Base-by-base conservation (phyloP, 345 rosid species). In the Eucalyptus sp. region DNA sequence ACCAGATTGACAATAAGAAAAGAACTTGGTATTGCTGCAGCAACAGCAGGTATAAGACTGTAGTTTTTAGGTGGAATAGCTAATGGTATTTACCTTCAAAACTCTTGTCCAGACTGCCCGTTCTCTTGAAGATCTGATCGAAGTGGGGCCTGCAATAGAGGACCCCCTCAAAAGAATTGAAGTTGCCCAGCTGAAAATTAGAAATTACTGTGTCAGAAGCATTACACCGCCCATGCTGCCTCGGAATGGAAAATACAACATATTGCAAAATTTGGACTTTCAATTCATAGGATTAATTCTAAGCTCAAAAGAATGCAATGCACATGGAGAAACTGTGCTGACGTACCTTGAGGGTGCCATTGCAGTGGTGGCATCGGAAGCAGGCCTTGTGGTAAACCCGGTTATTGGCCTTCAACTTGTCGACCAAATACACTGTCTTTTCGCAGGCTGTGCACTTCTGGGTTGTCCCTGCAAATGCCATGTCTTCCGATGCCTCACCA, bases 331-430 rank as follows among this genome's bases (percentile, higher is more conserved):
- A n/a, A 14, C 41, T 7, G 41, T n/a, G 41, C 3, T 31, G 41
- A 64, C 41, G 76, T 64, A 94, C 96, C 95, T 94, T 94, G 81
- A 95, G 96, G 52, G 96, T 94, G 44, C 94, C 91, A 25, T 81
- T 92, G 92, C 97, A 95, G 87, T 95, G 95, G 93, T 94, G 93
- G 93, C 96, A 95, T 46, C 95, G 89, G 90, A 95, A 95, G 91
- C 97, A 95, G 81, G 95, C 90, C 90, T 93, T 94, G 86, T 95
- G 95, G 86, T 56, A 95, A 86, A 92, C 83, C 88, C 96, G 90
- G 88, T 91, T 94, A 88, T 94, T 92, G 43, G 94, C 95, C 4
- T 93, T 66, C 37, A 95, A 71, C 89, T 93, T 94, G 50, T 94
- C 97, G 14, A 95, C 97, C 88, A 94, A 90, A 90, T 95, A 95